Base-by-base conservation (phyloP, 352 stramenopile genomes). In the Phytophthora melonis region DNA sequence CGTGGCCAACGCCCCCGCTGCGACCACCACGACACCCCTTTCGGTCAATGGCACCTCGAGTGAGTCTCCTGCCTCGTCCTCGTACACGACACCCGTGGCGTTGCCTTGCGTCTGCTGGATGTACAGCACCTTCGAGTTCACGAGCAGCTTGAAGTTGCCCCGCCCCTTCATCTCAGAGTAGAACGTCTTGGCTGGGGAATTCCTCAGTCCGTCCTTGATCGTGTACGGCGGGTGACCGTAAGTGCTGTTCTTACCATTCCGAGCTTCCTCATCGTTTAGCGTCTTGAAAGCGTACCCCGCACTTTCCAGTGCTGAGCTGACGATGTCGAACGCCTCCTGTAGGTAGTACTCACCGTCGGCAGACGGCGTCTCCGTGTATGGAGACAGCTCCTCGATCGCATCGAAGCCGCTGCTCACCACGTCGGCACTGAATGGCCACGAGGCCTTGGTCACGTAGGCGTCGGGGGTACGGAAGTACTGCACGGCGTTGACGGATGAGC, bases 391-490 rank as follows among this genome's bases (percentile, higher is more conserved):
- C 30, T 84, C 82, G 50, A 82, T 82, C 27, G 66, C 77, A 36
- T 84, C 77, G 50, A 91, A 88, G 64, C 84, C 90, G 3, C 53
- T 63, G 34, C 86, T 87, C 36, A 94, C 92, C 27, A 94, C 68
- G 7, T 66, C 56, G 3, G 81, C 71, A 23, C 80, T 74, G 63
- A 89, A 85, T 36, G 82, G 81, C 80, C 81, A 89, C 43, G 32
- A 53, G 30, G 74, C 56, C 45, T 85, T 72, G 27, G 21, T 59
- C 62, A 88, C 58, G 57, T 88, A 90, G 63, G 70, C 67, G 57
- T 90, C 77, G 0, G 83, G 79, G 5, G 83, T 91, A 36, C 86
- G 84, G 61, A 96, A 90, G 74, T 94, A 95, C 34, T 96, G 79
- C 76, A 87, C 87, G 21, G 72, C 87, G 54, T 94, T 97, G 61